phyloP scores from a whole-genome alignment of 2,329 filamentous ascomycete genomes.

The Phaeosphaeriaceae sp. region DNA sequence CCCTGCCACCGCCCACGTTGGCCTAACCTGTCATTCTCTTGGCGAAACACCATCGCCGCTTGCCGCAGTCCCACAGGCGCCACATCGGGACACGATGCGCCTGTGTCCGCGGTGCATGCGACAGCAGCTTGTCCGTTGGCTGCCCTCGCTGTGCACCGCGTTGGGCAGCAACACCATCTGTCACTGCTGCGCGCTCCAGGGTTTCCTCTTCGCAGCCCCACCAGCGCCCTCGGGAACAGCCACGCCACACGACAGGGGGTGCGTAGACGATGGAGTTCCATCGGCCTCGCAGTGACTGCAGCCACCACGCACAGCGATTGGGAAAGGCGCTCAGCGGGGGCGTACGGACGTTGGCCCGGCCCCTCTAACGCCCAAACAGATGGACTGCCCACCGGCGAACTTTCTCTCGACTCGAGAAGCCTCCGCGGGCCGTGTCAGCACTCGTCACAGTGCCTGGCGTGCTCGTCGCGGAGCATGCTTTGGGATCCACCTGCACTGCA shows the following conservation, averaged over 20 bases:
- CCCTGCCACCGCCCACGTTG: conserved; percentile 20
- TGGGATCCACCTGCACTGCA: background rate
- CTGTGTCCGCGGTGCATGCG: background rate
- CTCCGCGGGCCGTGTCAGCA: conserved; percentile 15
- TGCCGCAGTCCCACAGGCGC: conserved; percentile 4
- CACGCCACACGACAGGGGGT: conserved; percentile 9
- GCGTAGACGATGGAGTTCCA: too few relatives aligned
- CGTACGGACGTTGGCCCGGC: conserved; percentile 14
- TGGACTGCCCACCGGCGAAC: conserved; percentile 12
- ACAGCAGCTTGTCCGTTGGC: background rate
- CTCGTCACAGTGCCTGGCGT: background rate
- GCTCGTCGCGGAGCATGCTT: background rate
- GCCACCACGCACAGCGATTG: conserved; percentile 10
- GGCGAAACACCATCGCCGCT: conserved; percentile 16
- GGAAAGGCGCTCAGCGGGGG: conserved; percentile 16
- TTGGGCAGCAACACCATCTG: background rate
- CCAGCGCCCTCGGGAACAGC: conserved; percentile 25
- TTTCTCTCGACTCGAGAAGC: conserved; percentile 10
- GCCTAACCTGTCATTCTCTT: conserved; percentile 21
- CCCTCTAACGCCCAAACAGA: conserved; percentile 5
- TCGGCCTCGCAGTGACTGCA: too few relatives aligned
- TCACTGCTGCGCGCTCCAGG: background rate
- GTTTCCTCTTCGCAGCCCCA: background rate
- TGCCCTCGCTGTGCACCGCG: background rate
- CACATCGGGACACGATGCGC: conserved; percentile 12